Evolutionary conservation across 2,329 filamentous ascomycete species (phyloP), one percentile per base, ranked within the genome.

Genomic region (Claviceps humidiphila): DNA sequence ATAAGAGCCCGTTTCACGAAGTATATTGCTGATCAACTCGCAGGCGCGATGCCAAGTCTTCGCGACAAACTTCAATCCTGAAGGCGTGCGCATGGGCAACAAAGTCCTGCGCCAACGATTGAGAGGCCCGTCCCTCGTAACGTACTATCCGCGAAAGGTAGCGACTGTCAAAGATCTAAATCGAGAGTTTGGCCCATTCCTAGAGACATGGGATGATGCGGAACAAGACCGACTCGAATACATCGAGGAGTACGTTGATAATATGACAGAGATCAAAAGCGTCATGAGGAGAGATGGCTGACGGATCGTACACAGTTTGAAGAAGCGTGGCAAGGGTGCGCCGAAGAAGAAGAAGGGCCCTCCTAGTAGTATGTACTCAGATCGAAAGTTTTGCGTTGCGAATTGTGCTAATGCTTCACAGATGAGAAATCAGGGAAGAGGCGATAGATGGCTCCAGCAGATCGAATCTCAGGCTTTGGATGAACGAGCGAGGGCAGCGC

Each of bases 41-140:
- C 61, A 96, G 90, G 79, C 80, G 64, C 89, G 90, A 84, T 95
- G 89, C 77, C 81, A 84, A 67, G 81, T 97, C 72, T 98, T 97
- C 75, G 84, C 84, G 63, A 87, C 86, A 49, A 90, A 84, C 51
- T 97, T 83, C 75, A 98, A 98, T 71, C 93, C 93, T 26, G 77
- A 88, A 52, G 75, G 82, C 59, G 68, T 85, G 56, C 87, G 93
- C 56, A 81, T 88, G 60, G 93, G 93, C 63, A 96, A 93, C 73
- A 95, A 93, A 70, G 76, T 98, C 66, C 76, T 98, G 55, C 87
- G 90, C 63, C 87, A 96, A 68, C 82, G 90, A 63, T 75, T 97
- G 57, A 82, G 80, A 63, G 93, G 93, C n/a, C 87, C 89, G 34
- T 73, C 85, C 0, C 71, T 96, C 58, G 85, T 84, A 41, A 77